A percentile compares a stretch with the other conserved stretches of the same genome.
These are phyloP conservation scores for Barnettozyma populi DNA, from an alignment of 805 yeast genomes.

Conservation along the genomic window DNA sequence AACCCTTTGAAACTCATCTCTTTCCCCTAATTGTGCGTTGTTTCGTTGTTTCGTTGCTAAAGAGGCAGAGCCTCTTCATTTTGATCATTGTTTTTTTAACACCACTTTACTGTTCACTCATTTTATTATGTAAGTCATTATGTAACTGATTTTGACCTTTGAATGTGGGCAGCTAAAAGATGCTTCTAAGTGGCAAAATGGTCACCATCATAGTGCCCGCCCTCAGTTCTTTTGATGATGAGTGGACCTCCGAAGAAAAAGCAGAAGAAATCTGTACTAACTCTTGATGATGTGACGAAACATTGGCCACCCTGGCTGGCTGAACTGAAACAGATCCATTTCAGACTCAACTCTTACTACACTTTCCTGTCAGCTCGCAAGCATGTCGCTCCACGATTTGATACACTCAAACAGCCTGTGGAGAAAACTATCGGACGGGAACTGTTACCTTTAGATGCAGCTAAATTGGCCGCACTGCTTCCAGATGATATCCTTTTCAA, in stretches of 20 bases:
- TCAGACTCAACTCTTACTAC: slow-evolving; percentile 51
- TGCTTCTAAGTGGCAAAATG: background rate
- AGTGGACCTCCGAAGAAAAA: background rate
- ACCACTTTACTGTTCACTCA: too few relatives aligned
- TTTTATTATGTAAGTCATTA: too few relatives aligned
- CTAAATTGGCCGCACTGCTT: slow-evolving; percentile 52
- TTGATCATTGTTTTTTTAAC: too few relatives aligned
- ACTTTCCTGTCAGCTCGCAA: slow-evolving; percentile 59
- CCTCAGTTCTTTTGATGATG: background rate
- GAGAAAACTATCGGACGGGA: slow-evolving; percentile 42
- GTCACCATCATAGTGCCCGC: background rate
- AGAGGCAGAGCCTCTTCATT: background rate
- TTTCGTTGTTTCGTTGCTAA: background rate
- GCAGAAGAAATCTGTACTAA: background rate
- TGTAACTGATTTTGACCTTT: too few relatives aligned
- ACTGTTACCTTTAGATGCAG: slow-evolving; percentile 49
- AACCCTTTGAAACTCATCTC: slow-evolving; percentile 85
- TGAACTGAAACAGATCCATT: slow-evolving; percentile 43
- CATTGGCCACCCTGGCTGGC: slow-evolving; percentile 29
- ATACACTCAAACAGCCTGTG: slow-evolving; percentile 46
- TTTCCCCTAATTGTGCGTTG: background rate
- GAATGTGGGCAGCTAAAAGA: too few relatives aligned
- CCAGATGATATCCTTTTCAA: slow-evolving; percentile 69
- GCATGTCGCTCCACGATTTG: slow-evolving; percentile 54
- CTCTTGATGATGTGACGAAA: background rate